A percentile compares a stretch with the other conserved stretches of the same genome.
Evolutionary conservation across 805 yeast species (phyloP).

Genomic region (Pichia gijzeniarum): DNA sequence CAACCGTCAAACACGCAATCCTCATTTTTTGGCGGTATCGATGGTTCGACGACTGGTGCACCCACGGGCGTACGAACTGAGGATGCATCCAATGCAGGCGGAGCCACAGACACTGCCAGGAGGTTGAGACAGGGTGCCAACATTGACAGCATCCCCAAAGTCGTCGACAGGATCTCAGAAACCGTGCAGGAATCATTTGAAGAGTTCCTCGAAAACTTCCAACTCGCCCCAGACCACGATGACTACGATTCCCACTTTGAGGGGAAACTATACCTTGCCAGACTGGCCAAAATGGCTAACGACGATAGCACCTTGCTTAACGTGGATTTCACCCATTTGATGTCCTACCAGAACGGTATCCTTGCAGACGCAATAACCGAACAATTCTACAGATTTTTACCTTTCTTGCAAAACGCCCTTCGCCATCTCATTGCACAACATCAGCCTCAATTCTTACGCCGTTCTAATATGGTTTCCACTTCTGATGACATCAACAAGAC

Average conservation of each 20-base stretch:
- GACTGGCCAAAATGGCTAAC: constrained; percentile 71
- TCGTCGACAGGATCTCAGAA: constrained; percentile 87
- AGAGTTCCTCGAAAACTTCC: constrained; percentile 64
- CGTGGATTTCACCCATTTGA: constrained; percentile 76
- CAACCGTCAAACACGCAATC: constrained; percentile 10
- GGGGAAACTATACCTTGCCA: constrained; percentile 66
- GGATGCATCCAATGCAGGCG: constrained; percentile 2
- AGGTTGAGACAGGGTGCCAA: constrained; percentile 23
- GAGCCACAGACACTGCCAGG: constrained; percentile 5
- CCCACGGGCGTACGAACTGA: neutral
- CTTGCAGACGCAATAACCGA: constrained; percentile 84
- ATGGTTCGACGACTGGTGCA: constrained; percentile 9
- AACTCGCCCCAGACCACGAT: constrained; percentile 32
- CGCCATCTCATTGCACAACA: constrained; percentile 63
- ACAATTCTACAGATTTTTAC: constrained; percentile 88
- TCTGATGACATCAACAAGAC: constrained; percentile 37
- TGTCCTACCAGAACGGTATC: constrained; percentile 74
- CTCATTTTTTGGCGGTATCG: constrained; percentile 10
- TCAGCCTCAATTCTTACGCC: constrained; percentile 62
- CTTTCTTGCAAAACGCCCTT: constrained; percentile 72
- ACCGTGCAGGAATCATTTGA: constrained; percentile 90
- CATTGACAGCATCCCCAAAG: constrained; percentile 73
- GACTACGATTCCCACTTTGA: constrained; percentile 35
- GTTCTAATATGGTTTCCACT: constrained; percentile 33
- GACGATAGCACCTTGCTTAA: constrained; percentile 74